Conservation (phyloP, 2,329 filamentous ascomycete genomes). For the Talaromyces sp. region DNA sequence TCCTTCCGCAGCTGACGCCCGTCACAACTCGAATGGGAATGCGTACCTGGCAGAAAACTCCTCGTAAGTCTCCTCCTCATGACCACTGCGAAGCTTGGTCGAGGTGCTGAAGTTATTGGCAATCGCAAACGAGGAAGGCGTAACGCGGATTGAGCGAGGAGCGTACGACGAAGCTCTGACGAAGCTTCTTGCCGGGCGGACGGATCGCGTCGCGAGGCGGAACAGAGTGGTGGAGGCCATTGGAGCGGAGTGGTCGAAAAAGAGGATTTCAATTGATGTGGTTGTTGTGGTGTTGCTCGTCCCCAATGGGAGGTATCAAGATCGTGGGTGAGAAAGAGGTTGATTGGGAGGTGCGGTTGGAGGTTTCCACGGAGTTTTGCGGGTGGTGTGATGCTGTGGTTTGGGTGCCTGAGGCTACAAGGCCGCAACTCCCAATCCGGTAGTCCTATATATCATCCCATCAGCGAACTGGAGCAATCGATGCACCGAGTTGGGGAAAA, state of each 20-base stretch:
- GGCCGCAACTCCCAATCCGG: conserved; percentile 3
- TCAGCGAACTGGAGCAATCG: neutral
- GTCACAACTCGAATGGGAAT: conserved; percentile 25
- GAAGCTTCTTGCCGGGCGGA: conserved; percentile 52
- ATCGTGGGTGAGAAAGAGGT: conserved; percentile 13
- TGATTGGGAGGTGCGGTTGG: conserved; percentile 11
- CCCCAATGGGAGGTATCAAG: conserved; percentile 16
- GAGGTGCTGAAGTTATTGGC: conserved; percentile 62
- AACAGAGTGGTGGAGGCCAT: conserved; percentile 68
- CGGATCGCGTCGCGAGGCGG: conserved; percentile 67
- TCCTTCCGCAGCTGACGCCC: neutral
- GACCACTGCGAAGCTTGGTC: conserved; percentile 57
- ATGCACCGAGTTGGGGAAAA: neutral
- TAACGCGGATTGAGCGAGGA: conserved; percentile 47
- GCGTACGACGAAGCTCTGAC: conserved; percentile 63
- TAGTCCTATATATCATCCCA: too few relatives aligned
- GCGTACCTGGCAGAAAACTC: conserved; percentile 94
- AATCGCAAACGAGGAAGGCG: conserved; percentile 51
- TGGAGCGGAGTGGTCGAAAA: conserved; percentile 30
- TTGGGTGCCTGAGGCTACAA: conserved; percentile 18
- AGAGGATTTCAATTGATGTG: conserved; percentile 2
- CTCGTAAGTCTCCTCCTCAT: conserved; percentile 96
- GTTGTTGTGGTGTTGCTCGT: conserved; percentile 14
- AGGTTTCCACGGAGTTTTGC: conserved; percentile 20
- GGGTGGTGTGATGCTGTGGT: conserved; percentile 19